Evolutionary conservation across 1,139 yeast genomes (phyloP).

Genomic region (Debaryomyces udenii): DNA sequence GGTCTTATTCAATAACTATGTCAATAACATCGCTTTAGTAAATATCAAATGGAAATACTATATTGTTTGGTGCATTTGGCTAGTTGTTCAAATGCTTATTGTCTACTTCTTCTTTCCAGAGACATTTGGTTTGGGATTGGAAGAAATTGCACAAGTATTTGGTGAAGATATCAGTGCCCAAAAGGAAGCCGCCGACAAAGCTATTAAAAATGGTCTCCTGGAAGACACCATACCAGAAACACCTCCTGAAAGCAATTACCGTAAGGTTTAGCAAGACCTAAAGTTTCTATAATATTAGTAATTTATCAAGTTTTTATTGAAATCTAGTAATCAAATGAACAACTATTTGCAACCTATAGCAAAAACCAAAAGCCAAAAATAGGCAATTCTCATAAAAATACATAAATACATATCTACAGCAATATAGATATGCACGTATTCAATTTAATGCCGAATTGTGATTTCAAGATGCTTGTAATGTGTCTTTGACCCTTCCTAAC

Average conservation of each 20-base stretch:
- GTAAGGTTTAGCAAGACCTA: too few species aligned
- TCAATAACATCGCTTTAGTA: constrained; percentile 17
- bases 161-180: constrained; percentile 11
- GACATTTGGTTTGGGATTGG: constrained; percentile 14
- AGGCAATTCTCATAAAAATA: background rate
- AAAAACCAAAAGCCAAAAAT: background rate
- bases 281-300: too few species aligned
- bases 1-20: constrained; percentile 13
- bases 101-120: constrained; percentile 16
- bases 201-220: too few species aligned
- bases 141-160: constrained; percentile 17
- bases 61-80: constrained; percentile 17
- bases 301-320: too few species aligned
- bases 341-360: background rate
- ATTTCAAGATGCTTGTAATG: too few species aligned
- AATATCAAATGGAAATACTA: constrained; percentile 20
- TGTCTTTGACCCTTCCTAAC: too few species aligned
- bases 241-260: too few species aligned
- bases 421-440: too few species aligned
- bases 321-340: too few species aligned
- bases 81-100: constrained; percentile 13
- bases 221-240: too few species aligned
- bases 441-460: too few species aligned
- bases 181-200: background rate
- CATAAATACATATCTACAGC: too few species aligned